These are phyloP conservation scores for Saccharomyces hybrid DNA, from an alignment of 1,139 yeast genomes.

Conservation along the genomic window DNA sequence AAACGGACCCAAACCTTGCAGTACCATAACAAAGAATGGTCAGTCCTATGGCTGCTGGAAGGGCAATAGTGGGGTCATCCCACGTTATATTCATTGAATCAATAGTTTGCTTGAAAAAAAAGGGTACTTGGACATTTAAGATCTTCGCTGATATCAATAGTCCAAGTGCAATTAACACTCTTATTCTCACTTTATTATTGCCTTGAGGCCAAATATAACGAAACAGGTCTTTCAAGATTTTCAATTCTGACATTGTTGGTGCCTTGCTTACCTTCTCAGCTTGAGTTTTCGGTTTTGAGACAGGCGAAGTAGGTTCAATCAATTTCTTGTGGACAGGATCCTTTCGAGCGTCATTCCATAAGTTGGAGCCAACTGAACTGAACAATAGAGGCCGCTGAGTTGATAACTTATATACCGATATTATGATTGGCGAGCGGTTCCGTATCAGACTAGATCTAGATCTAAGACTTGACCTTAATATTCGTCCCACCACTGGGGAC, in stretches of 20 bases:
- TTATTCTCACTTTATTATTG: conserved; percentile 56
- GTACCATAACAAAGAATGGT: conserved; percentile 85
- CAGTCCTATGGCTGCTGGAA: conserved; percentile 51
- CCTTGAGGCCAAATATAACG: conserved; percentile 87
- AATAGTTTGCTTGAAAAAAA: conserved; percentile 79
- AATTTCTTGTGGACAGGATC: neutral
- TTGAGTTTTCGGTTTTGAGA: conserved; percentile 7
- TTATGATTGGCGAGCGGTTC: neutral
- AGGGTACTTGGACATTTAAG: conserved; percentile 91
- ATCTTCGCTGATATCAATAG: conserved; percentile 73
- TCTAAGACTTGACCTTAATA: neutral
- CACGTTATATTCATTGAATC: conserved; percentile 93
- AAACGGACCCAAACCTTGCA: conserved; percentile 87
- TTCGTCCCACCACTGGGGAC: neutral
- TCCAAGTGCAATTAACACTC: conserved; percentile 70
- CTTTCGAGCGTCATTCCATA: neutral
- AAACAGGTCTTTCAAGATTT: conserved; percentile 54
- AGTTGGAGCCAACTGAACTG: neutral
- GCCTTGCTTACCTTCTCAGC: conserved; percentile 6
- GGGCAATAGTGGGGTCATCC: conserved; percentile 49
- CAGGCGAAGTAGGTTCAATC: neutral
- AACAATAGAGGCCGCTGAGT: neutral
- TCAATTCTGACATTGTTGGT: conserved; percentile 44
- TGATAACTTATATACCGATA: neutral
- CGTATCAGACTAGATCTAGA: neutral